A percentile compares a stretch with the other conserved stretches of the same genome.
phyloP scores from a whole-genome alignment of 768 basidiomycete genomes.

The Phlebiopsis gigantea region DNA sequence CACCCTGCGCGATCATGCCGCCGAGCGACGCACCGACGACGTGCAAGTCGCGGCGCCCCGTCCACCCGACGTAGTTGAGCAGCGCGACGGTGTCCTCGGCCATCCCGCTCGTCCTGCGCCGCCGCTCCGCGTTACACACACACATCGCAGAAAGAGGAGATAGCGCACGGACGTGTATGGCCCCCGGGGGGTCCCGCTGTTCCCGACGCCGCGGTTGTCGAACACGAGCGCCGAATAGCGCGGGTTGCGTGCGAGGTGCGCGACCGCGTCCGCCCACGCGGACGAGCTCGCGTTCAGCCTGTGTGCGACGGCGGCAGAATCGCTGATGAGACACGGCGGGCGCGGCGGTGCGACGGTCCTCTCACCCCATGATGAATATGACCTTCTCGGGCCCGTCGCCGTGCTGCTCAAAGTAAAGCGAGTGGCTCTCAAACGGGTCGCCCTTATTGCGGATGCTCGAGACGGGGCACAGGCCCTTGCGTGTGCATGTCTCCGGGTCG shows the following conservation, averaged over 20 bases:
- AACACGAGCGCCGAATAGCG: slow-evolving; percentile 67
- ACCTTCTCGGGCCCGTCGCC: slow-evolving; percentile 61
- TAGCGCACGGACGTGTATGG: slow-evolving; percentile 60
- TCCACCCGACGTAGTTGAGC: slow-evolving; percentile 75
- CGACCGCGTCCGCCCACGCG: slow-evolving; percentile 60
- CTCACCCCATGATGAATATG: slow-evolving; percentile 72
- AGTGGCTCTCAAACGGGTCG: slow-evolving; percentile 55
- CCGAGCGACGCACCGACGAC: slow-evolving; percentile 74
- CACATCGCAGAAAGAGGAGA: background rate
- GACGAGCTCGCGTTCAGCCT: slow-evolving; percentile 62
- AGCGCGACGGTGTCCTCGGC: slow-evolving; percentile 67
- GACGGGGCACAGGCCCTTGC: slow-evolving; percentile 75
- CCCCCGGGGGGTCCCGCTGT: slow-evolving; percentile 59
- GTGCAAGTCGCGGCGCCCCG: slow-evolving; percentile 51
- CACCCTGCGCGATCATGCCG: slow-evolving; percentile 82
- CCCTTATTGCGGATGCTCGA: slow-evolving; percentile 42
- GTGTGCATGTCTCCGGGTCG: slow-evolving; percentile 52
- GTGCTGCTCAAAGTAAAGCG: slow-evolving; percentile 77
- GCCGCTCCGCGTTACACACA: background rate
- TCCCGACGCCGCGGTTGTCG: slow-evolving; percentile 82
- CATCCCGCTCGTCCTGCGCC: slow-evolving; percentile 64
- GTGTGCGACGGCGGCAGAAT: too few relatives aligned
- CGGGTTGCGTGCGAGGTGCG: slow-evolving; percentile 49
- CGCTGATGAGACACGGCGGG: background rate
- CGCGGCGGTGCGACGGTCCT: too few relatives aligned